These are phyloP conservation scores for Lecanoromycetidae sp. DNA, from an alignment of 2,329 filamentous ascomycete species.

Conservation along the genomic window DNA sequence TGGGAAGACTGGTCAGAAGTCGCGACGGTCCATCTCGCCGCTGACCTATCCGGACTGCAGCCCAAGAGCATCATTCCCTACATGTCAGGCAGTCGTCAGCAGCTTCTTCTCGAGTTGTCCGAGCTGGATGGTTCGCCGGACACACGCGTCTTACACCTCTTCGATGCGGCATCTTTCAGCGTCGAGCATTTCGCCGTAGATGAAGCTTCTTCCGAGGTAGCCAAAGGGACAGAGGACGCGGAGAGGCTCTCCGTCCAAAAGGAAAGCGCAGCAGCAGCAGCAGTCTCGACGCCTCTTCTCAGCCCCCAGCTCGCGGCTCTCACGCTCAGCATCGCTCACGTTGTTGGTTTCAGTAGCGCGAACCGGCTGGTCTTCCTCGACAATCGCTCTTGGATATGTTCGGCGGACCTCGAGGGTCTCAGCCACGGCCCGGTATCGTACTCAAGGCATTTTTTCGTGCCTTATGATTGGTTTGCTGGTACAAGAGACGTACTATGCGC, in stretches of 20 bases:
- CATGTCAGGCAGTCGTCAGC: slow-evolving; percentile 9
- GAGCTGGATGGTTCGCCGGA: slow-evolving; percentile 17
- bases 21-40: slow-evolving; percentile 13
- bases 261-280: too few relatives aligned
- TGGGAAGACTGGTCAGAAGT: slow-evolving; percentile 25
- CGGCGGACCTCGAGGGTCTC: neutral
- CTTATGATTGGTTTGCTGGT: slow-evolving; percentile 21
- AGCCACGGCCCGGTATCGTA: neutral
- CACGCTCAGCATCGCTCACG: neutral
- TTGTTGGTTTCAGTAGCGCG: neutral
- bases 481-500: slow-evolving; percentile 18
- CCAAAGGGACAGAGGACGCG: neutral
- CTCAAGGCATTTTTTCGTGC: neutral
- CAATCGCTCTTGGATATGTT: neutral
- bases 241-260: neutral
- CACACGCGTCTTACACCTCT: slow-evolving; percentile 9
- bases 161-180: slow-evolving; percentile 17
- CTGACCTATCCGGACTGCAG: slow-evolving; percentile 14
- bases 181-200: slow-evolving; percentile 8
- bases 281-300: neutral
- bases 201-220: slow-evolving; percentile 1
- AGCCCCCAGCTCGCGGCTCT: slow-evolving; percentile 47
- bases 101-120: slow-evolving; percentile 20
- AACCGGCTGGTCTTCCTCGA: neutral
- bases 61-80: slow-evolving; percentile 20